These are phyloP conservation scores for Suaeda aralocaspica DNA, from an alignment of 148 eudicot species.

Conservation along the genomic window DNA sequence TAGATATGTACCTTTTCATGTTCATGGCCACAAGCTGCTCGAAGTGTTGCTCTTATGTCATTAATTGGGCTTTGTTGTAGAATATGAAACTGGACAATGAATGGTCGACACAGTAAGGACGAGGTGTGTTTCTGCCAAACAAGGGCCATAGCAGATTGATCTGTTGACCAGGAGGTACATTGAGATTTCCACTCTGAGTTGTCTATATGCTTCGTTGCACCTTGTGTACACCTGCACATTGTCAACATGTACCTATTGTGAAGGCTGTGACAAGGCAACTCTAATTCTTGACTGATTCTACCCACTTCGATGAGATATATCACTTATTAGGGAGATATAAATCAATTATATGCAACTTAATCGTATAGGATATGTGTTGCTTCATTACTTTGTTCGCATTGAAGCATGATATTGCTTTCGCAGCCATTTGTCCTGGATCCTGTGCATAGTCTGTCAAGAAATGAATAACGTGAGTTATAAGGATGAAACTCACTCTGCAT, in stretches of 20 bases:
- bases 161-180: conserved; percentile 43
- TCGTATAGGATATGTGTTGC: conserved; percentile 10
- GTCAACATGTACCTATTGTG: no score
- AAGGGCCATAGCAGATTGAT: conserved; percentile 53
- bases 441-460: conserved; percentile 30
- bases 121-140: conserved; percentile 42
- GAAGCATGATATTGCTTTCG: conserved; percentile 42
- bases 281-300: no score
- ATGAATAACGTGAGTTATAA: not conserved
- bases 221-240: conserved; percentile 47
- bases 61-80: conserved; percentile 48
- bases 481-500: not conserved
- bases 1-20: conserved; percentile 31
- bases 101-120: conserved; percentile 45
- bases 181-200: conserved; percentile 45
- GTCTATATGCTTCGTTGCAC: conserved; percentile 45
- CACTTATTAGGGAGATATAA: not conserved
- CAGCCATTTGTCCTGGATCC: conserved; percentile 25
- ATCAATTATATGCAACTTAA: not conserved
- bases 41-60: conserved; percentile 33
- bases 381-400: conserved; percentile 32
- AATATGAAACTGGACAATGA: conserved; percentile 36
- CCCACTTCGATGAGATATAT: not conserved
- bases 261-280: no score
- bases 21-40: conserved; percentile 41